A percentile compares a stretch with the other conserved stretches of the same genome.
Evolutionary conservation across 2,329 filamentous ascomycete species (phyloP).

Genomic region (Reticulascus tulasneorum): DNA sequence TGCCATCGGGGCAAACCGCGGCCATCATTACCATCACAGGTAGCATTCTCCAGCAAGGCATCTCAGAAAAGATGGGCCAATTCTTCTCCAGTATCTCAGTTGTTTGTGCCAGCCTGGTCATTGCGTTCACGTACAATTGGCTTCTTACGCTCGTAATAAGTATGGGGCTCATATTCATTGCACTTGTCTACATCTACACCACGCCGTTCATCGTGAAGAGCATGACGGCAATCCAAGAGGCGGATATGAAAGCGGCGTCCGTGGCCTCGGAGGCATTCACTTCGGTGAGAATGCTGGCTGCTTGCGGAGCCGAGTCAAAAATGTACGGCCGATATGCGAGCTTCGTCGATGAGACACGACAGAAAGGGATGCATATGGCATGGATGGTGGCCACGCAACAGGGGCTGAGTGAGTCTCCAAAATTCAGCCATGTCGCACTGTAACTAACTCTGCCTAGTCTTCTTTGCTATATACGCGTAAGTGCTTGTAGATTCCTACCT

Average conservation of each 20-base stretch:
- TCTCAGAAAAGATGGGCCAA: constrained; percentile 46
- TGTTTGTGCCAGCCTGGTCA: constrained; percentile 40
- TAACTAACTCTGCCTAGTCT: constrained; percentile 9
- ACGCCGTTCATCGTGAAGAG: constrained; percentile 27
- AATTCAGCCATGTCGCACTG: background rate
- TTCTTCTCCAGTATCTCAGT: constrained; percentile 37
- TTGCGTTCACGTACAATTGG: constrained; percentile 50
- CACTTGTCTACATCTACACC: constrained; percentile 24
- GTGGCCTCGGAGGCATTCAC: constrained; percentile 36
- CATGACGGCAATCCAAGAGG: constrained; percentile 29
- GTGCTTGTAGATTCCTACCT: too few relatives aligned
- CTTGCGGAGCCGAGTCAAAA: constrained; percentile 34
- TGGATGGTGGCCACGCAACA: constrained; percentile 21
- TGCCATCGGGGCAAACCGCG: constrained; percentile 46
- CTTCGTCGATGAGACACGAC: constrained; percentile 31
- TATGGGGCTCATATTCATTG: constrained; percentile 38
- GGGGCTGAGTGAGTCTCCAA: constrained; percentile 16
- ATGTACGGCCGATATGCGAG: constrained; percentile 29
- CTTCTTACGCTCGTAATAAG: constrained; percentile 47
- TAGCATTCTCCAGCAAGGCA: constrained; percentile 49
- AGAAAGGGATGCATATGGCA: constrained; percentile 20
- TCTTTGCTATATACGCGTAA: constrained; percentile 17
- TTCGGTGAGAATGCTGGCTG: constrained; percentile 38
- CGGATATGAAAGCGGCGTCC: constrained; percentile 29
- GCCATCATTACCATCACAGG: constrained; percentile 48